phyloP scores from a whole-genome alignment of 768 basidiomycete species.

The Amylocystis lapponica region DNA sequence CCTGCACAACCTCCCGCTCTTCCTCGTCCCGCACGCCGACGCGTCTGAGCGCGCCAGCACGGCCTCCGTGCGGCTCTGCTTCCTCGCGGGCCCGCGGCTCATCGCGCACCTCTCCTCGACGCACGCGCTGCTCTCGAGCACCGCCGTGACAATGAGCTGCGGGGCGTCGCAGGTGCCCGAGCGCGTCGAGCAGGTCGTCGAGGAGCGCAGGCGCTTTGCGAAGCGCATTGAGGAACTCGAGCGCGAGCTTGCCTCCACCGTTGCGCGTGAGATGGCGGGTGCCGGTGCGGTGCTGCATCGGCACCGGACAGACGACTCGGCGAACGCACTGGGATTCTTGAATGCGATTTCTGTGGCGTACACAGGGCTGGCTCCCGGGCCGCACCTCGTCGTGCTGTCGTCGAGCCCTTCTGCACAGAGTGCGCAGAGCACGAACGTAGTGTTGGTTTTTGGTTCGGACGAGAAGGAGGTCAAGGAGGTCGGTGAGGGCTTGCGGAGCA shows the following conservation, averaged over 20 bases:
- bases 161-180: conserved; percentile 62
- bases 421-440: conserved; percentile 41
- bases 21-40: conserved; percentile 67
- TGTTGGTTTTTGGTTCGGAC: conserved; percentile 57
- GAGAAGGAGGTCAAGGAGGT: conserved; percentile 52
- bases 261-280: conserved; percentile 33
- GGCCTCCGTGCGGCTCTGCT: conserved; percentile 70
- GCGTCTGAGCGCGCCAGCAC: conserved; percentile 54
- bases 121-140: conserved; percentile 48
- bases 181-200: conserved; percentile 59
- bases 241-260: conserved; percentile 51
- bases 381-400: conserved; percentile 49
- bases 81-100: conserved; percentile 77
- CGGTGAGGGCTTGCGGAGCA: conserved; percentile 52
- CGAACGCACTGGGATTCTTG: conserved; percentile 54
- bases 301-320: conserved; percentile 57
- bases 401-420: conserved; percentile 60
- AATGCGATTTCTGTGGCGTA: conserved; percentile 50
- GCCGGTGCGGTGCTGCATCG: conserved; percentile 41
- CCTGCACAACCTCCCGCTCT: conserved; percentile 66
- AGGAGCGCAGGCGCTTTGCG: conserved; percentile 59
- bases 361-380: conserved; percentile 11
- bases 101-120: conserved; percentile 54
- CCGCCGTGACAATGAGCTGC: conserved; percentile 62
- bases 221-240: conserved; percentile 70